Percentiles rank a stretch among this genome's conserved stretches.
These are phyloP conservation scores for Clonostachys chloroleuca DNA, from an alignment of 2,329 filamentous ascomycete genomes.

Conservation along the genomic window DNA sequence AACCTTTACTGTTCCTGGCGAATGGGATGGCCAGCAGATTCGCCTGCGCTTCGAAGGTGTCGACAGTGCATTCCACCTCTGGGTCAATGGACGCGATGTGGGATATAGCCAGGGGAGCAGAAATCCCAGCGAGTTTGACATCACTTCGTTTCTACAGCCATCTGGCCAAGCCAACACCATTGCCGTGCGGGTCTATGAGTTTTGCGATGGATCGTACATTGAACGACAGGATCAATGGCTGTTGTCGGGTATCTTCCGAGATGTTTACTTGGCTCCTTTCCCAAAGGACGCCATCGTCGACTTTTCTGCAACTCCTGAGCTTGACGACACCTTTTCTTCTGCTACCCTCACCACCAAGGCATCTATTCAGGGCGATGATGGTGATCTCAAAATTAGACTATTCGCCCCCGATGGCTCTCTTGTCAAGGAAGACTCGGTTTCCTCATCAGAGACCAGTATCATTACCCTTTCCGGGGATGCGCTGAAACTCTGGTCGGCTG, in stretches of 20 bases:
- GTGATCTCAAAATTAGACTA: slow-evolving; percentile 9
- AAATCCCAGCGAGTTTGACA: slow-evolving; percentile 70
- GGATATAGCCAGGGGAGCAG: slow-evolving; percentile 71
- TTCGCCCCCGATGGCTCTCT: slow-evolving; percentile 1
- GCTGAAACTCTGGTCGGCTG: slow-evolving; percentile 54
- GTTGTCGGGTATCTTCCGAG: slow-evolving; percentile 64
- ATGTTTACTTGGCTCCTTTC: slow-evolving; percentile 62
- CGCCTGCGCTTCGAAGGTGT: slow-evolving; percentile 73
- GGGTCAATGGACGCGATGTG: slow-evolving; percentile 62
- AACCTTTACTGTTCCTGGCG: slow-evolving; percentile 44
- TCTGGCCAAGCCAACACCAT: slow-evolving; percentile 45
- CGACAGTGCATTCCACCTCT: slow-evolving; percentile 67
- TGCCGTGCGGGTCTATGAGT: slow-evolving; percentile 67
- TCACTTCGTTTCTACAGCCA: slow-evolving; percentile 45
- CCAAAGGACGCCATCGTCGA: slow-evolving; percentile 50
- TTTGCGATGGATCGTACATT: slow-evolving; percentile 67
- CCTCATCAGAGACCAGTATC: slow-evolving; percentile 5
- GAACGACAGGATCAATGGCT: slow-evolving; percentile 72
- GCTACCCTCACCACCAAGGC: slow-evolving; percentile 45
- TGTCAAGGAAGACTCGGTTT: slow-evolving; percentile 2
- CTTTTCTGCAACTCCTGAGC: slow-evolving; percentile 47
- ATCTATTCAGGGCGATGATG: slow-evolving; percentile 28
- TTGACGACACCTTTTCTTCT: slow-evolving; percentile 49
- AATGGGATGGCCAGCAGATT: slow-evolving; percentile 47
- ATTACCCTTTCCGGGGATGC: slow-evolving; percentile 1